A percentile compares a stretch with the other conserved stretches of the same genome.
Conservation (phyloP, 2,329 filamentous ascomycete species). For the Fusarium decemcellulare region DNA sequence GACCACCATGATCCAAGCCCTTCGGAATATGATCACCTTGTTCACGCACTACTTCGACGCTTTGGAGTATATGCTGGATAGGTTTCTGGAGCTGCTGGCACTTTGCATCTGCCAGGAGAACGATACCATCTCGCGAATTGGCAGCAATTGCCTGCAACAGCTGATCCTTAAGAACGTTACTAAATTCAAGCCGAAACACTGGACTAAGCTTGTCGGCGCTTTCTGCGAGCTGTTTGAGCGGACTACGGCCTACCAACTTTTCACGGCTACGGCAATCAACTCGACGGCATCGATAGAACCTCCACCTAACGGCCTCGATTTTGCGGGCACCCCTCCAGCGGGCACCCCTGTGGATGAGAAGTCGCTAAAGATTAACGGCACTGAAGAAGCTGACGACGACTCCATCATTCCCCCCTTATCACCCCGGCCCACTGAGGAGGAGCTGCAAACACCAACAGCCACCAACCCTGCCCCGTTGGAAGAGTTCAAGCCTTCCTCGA, state of each 20-base stretch:
- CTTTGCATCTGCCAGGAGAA: constrained; percentile 99
- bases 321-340: constrained; percentile 58
- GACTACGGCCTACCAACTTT: constrained; percentile 95
- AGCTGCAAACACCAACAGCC: constrained; percentile 50
- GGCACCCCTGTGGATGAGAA: constrained; percentile 65
- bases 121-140: constrained; percentile 97
- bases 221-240: constrained; percentile 97
- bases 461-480: constrained; percentile 72
- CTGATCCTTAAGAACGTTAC: constrained; percentile 96
- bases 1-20: constrained; percentile 98
- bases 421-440: constrained; percentile 52
- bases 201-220: constrained; percentile 93
- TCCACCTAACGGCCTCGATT: constrained; percentile 66
- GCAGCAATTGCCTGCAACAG: constrained; percentile 97
- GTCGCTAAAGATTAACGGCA: constrained; percentile 73
- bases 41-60: constrained; percentile 99
- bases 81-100: constrained; percentile 94
- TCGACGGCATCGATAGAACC: constrained; percentile 66
- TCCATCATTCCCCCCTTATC: constrained; percentile 48
- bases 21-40: constrained; percentile 98
- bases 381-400: constrained; percentile 58
- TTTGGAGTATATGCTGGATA: constrained; percentile 96
- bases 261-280: constrained; percentile 81
- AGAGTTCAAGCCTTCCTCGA: constrained; percentile 86
- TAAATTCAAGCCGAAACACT: constrained; percentile 90